These are phyloP conservation scores for Macroventuria anomochaeta DNA, from an alignment of 2,329 filamentous ascomycete species.

Conservation along the genomic window DNA sequence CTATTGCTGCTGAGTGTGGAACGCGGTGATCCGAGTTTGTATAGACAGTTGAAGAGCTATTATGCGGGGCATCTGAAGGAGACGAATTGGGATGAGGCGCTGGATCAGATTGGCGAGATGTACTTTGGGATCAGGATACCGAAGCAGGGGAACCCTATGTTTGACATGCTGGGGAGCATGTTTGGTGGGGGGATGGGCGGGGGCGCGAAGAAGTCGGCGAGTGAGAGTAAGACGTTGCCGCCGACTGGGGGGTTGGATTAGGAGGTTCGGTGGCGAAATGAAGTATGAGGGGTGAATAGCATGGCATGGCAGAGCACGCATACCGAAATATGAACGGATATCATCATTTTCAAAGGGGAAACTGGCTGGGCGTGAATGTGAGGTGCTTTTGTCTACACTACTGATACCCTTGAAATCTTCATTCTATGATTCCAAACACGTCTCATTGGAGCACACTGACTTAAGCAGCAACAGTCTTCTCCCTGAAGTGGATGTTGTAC, in stretches of 20 bases:
- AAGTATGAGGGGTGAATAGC: background rate
- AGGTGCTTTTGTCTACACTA: slow-evolving; percentile 30
- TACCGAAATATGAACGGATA: background rate
- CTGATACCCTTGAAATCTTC: slow-evolving; percentile 8
- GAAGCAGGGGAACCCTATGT: slow-evolving; percentile 85
- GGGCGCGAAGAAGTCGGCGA: slow-evolving; percentile 56
- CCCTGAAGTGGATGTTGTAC: slow-evolving; percentile 74
- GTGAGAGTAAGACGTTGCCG: slow-evolving; percentile 37
- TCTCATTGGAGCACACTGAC: background rate
- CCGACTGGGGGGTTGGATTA: slow-evolving; percentile 47
- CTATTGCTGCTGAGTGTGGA: slow-evolving; percentile 84
- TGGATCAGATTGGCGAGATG: slow-evolving; percentile 91
- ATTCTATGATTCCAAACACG: slow-evolving; percentile 10
- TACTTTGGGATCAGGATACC: slow-evolving; percentile 94
- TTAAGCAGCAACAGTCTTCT: slow-evolving; percentile 62
- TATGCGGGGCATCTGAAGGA: slow-evolving; percentile 83
- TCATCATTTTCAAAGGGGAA: background rate
- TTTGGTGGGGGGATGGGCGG: slow-evolving; percentile 75
- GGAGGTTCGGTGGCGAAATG: background rate
- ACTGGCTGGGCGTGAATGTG: background rate
- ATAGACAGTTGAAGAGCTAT: slow-evolving; percentile 79
- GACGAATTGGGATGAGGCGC: slow-evolving; percentile 75
- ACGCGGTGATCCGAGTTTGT: slow-evolving; percentile 77
- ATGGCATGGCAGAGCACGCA: background rate
- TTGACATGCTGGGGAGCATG: slow-evolving; percentile 98